phyloP scores from a whole-genome alignment of 805 yeast species.

The Candida adriatica region DNA sequence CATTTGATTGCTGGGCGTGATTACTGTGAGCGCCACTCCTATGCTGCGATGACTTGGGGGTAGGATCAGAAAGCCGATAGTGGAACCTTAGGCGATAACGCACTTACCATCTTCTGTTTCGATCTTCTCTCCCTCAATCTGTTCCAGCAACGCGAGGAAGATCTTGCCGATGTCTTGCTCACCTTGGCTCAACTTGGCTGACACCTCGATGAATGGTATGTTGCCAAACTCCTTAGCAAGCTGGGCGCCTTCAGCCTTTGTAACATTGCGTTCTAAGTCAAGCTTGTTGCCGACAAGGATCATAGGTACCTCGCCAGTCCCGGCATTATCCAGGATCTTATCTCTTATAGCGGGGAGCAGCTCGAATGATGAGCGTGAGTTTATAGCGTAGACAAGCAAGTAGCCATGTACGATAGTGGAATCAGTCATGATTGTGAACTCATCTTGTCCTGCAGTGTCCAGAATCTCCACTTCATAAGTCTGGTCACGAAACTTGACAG shows the following conservation, averaged over 20 bases:
- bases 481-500: slow-evolving; percentile 59
- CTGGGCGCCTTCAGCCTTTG: slow-evolving; percentile 48
- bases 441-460: slow-evolving; percentile 94
- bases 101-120: slow-evolving; percentile 47
- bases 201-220: slow-evolving; percentile 75
- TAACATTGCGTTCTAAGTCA: slow-evolving; percentile 62
- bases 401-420: slow-evolving; percentile 79
- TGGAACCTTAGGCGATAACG: slow-evolving; percentile 36
- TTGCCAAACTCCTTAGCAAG: slow-evolving; percentile 56
- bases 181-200: slow-evolving; percentile 73
- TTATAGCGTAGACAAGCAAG: slow-evolving; percentile 73
- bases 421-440: slow-evolving; percentile 72
- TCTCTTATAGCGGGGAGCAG: slow-evolving; percentile 72
- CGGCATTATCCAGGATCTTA: slow-evolving; percentile 68
- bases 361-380: slow-evolving; percentile 72
- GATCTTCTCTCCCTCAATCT: slow-evolving; percentile 58
- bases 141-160: slow-evolving; percentile 52
- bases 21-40: too few species aligned
- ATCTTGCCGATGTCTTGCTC: slow-evolving; percentile 63
- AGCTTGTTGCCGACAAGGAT: slow-evolving; percentile 72
- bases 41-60: too few species aligned
- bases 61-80: too few species aligned
- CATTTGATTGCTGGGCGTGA: too few species aligned
- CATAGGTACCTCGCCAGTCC: slow-evolving; percentile 67
- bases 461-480: slow-evolving; percentile 77